Conservation (phyloP, 1,284 basidiomycete genomes). For the Cutaneotrichosporon spelunceum region DNA sequence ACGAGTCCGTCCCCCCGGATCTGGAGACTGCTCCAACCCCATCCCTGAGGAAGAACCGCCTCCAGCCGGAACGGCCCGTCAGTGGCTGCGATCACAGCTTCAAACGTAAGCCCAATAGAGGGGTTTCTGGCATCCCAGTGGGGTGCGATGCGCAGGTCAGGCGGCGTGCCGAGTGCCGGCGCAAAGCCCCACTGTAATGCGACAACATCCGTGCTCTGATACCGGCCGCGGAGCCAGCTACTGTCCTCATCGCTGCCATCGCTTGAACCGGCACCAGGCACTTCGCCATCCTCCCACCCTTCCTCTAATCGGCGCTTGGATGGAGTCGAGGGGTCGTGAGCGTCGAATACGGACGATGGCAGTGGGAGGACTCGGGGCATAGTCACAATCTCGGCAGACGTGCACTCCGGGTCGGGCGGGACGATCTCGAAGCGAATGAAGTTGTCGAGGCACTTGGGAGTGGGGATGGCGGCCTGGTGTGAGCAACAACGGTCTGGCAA, state of each 20-base stretch:
- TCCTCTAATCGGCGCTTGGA: slow-evolving; percentile 24
- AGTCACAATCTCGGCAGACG: slow-evolving; percentile 36
- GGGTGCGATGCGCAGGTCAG: slow-evolving; percentile 31
- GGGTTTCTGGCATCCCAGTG: slow-evolving; percentile 26
- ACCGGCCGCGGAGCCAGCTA: slow-evolving; percentile 43
- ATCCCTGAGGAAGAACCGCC: slow-evolving; percentile 34
- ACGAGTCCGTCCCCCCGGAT: slow-evolving; percentile 34
- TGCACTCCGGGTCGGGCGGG: slow-evolving; percentile 15
- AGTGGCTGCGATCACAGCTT: slow-evolving; percentile 19
- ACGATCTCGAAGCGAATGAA: slow-evolving; percentile 38
- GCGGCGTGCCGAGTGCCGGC: slow-evolving; percentile 17
- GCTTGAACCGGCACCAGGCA: slow-evolving; percentile 27
- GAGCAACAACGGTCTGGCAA: neutral
- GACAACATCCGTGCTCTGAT: slow-evolving; percentile 41
- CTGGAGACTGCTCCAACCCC: slow-evolving; percentile 39
- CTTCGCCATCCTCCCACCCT: slow-evolving; percentile 43
- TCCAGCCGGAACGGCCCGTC: slow-evolving; percentile 19
- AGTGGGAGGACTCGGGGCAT: slow-evolving; percentile 39
- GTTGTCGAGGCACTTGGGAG: slow-evolving; percentile 46
- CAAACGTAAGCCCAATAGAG: slow-evolving; percentile 29
- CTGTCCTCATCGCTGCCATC: slow-evolving; percentile 26
- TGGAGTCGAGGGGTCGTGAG: slow-evolving; percentile 5
- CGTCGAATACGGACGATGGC: slow-evolving; percentile 25
- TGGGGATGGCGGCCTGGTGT: slow-evolving; percentile 20
- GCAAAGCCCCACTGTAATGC: slow-evolving; percentile 39